phyloP scores from a whole-genome alignment of 345 rosid species.

The Odontarrhena argentea region DNA sequence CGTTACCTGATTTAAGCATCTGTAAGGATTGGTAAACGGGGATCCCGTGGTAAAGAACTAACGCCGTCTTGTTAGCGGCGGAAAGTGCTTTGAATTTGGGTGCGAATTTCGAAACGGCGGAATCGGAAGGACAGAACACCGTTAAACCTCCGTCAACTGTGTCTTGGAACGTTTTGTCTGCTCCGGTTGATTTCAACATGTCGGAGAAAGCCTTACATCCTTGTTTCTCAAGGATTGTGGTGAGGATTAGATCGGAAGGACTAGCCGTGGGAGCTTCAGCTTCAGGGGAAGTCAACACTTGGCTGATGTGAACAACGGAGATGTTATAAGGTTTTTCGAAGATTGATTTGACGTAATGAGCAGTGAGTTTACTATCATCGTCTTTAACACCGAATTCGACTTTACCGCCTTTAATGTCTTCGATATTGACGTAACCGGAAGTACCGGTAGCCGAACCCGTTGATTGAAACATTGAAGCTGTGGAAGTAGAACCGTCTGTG shows the following conservation, averaged over 20 bases:
- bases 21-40: slow-evolving; percentile 74
- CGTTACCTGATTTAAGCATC: slow-evolving; percentile 74
- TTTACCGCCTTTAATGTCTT: slow-evolving; percentile 80
- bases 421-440: slow-evolving; percentile 78
- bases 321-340: slow-evolving; percentile 79
- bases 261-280: slow-evolving; percentile 88
- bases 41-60: slow-evolving; percentile 72
- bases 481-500: slow-evolving; percentile 60
- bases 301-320: slow-evolving; percentile 76
- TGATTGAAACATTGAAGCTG: slow-evolving; percentile 89
- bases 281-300: slow-evolving; percentile 63
- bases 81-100: slow-evolving; percentile 78
- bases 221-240: slow-evolving; percentile 67
- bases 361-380: slow-evolving; percentile 53
- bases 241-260: slow-evolving; percentile 64
- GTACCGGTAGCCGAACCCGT: slow-evolving; percentile 87
- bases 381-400: slow-evolving; percentile 77
- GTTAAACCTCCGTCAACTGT: slow-evolving; percentile 82
- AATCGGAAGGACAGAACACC: slow-evolving; percentile 83
- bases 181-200: slow-evolving; percentile 58
- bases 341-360: slow-evolving; percentile 69
- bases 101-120: slow-evolving; percentile 57
- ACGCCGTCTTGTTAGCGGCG: slow-evolving; percentile 58
- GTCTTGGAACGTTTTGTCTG: slow-evolving; percentile 66
- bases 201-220: slow-evolving; percentile 85